These are phyloP conservation scores for Aspergillus vadensis DNA, from an alignment of 2,329 filamentous ascomycete species.

Conservation along the genomic window DNA sequence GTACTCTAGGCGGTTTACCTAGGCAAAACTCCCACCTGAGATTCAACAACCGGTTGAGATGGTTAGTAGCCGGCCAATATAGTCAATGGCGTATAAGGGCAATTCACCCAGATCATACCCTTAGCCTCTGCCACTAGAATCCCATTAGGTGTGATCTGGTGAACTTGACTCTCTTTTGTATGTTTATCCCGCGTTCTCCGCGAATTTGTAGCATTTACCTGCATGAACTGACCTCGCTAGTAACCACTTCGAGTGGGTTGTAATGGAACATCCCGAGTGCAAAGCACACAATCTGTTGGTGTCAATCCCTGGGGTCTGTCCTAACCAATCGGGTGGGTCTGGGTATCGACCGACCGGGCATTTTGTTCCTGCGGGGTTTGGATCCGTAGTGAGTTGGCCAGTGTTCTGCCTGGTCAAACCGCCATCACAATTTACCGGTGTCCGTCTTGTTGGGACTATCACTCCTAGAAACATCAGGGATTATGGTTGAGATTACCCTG, in stretches of 20 bases:
- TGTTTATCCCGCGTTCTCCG: no score
- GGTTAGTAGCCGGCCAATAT: neutral
- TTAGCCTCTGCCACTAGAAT: neutral
- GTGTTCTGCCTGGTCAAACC: neutral
- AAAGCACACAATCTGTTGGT: neutral
- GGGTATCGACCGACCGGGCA: neutral
- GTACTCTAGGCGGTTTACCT: neutral
- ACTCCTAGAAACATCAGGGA: neutral
- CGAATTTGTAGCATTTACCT: neutral
- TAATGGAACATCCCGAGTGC: neutral
- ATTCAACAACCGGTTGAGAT: neutral
- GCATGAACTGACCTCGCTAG: neutral
- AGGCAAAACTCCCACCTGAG: neutral
- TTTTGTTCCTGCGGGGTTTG: neutral
- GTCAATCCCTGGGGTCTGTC: neutral
- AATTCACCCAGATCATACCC: neutral
- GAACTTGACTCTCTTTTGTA: neutral
- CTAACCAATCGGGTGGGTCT: neutral
- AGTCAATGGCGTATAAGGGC: neutral
- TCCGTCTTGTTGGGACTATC: neutral
- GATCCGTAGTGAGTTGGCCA: neutral
- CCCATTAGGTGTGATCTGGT: neutral
- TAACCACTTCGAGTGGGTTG: neutral
- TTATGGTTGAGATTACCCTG: neutral
- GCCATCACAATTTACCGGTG: neutral